Conservation (phyloP, 495 filamentous ascomycete genomes). For the Hyphodiscus hymeniophilus region DNA sequence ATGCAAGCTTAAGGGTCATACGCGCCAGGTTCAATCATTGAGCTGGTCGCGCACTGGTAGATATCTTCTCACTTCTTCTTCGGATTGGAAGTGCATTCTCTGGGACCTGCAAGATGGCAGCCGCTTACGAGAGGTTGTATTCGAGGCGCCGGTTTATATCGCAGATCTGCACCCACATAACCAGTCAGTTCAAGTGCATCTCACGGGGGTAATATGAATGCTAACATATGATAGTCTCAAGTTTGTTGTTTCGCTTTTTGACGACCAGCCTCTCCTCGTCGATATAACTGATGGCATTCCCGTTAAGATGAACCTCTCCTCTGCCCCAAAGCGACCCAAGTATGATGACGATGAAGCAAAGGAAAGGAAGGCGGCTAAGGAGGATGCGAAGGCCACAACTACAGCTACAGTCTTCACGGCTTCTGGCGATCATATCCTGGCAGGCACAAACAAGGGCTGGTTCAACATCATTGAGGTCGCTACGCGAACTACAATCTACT, state of each 20-base stretch:
- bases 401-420: slow-evolving; percentile 84
- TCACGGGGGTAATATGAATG: not conserved
- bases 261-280: slow-evolving; percentile 83
- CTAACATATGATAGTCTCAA: slow-evolving; percentile 49
- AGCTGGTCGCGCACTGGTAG: slow-evolving; percentile 91
- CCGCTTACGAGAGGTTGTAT: slow-evolving; percentile 63
- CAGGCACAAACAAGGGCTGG: slow-evolving; percentile 90
- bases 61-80: slow-evolving; percentile 88
- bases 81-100: slow-evolving; percentile 90
- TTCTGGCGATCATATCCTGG: slow-evolving; percentile 75
- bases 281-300: slow-evolving; percentile 59
- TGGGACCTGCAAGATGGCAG: slow-evolving; percentile 77
- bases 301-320: slow-evolving; percentile 68
- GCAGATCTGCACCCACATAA: slow-evolving; percentile 90
- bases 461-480: slow-evolving; percentile 75
- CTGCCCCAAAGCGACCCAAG: slow-evolving; percentile 59
- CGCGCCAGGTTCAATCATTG: slow-evolving; percentile 78
- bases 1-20: slow-evolving; percentile 86
- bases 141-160: slow-evolving; percentile 88
- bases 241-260: slow-evolving; percentile 84
- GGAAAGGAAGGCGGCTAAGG: slow-evolving; percentile 76
- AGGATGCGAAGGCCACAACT: slow-evolving; percentile 89
- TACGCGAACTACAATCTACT: slow-evolving; percentile 73
- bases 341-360: slow-evolving; percentile 51
- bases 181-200: slow-evolving; percentile 49